Conservation (phyloP, 495 filamentous ascomycete species). For the Hyaloscypha hepaticicola region DNA sequence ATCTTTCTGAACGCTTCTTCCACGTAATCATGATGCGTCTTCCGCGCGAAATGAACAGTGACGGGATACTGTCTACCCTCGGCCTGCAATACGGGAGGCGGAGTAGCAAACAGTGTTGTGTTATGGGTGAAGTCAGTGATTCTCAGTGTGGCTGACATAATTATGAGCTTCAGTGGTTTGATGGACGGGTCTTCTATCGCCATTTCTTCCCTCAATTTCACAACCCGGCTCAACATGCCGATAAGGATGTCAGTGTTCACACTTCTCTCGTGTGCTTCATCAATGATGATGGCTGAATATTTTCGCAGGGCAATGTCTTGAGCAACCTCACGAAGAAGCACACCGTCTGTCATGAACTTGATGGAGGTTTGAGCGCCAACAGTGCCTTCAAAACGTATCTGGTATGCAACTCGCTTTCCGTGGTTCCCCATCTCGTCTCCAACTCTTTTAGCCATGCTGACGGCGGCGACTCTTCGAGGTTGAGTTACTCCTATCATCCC, state of each 20-base stretch:
- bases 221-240: constrained; percentile 91
- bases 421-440: constrained; percentile 75
- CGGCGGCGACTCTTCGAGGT: constrained; percentile 86
- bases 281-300: constrained; percentile 91
- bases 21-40: constrained; percentile 82
- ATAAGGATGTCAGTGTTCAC: constrained; percentile 97
- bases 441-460: constrained; percentile 94
- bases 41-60: constrained; percentile 81
- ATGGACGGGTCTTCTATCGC: constrained; percentile 50
- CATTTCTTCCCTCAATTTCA: constrained; percentile 71
- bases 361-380: constrained; percentile 81
- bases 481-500: constrained; percentile 96
- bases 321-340: constrained; percentile 86
- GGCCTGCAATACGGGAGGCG: constrained; percentile 82
- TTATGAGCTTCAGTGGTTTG: constrained; percentile 83
- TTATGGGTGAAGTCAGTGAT: constrained; percentile 92
- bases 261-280: constrained; percentile 97
- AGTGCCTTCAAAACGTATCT: constrained; percentile 91
- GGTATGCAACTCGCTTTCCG: constrained; percentile 75
- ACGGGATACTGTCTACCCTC: constrained; percentile 95
- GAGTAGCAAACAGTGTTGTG: constrained; percentile 68
- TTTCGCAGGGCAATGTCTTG: constrained; percentile 89
- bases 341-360: constrained; percentile 99
- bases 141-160: constrained; percentile 95
- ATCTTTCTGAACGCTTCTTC: constrained; percentile 88